These are phyloP conservation scores for Pythium grandisporangium DNA, from an alignment of 352 stramenopile genomes.

Conservation along the genomic window DNA sequence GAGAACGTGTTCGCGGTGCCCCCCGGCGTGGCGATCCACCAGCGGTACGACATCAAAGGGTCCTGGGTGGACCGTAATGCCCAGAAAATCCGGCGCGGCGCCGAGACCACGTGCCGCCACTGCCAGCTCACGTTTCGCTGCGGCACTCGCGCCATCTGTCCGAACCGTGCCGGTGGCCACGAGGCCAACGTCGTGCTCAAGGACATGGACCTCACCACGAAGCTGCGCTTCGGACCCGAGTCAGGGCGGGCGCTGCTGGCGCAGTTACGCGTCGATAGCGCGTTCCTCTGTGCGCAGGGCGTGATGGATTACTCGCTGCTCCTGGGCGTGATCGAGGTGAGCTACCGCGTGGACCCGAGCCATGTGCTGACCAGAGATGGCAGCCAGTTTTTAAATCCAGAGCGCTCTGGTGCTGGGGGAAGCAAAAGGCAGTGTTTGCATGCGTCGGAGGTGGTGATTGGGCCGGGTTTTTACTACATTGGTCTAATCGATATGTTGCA, in stretches of 20 bases:
- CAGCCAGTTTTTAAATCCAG: constrained; percentile 32
- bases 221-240: constrained; percentile 44
- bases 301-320: constrained; percentile 86
- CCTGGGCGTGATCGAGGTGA: constrained; percentile 67
- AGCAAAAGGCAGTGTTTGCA: constrained; percentile 49
- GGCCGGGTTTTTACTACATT: constrained; percentile 81
- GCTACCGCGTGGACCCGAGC: constrained; percentile 63
- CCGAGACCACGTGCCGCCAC: constrained; percentile 56
- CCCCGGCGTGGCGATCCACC: constrained; percentile 63
- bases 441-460: constrained; percentile 69
- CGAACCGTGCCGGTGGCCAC: constrained; percentile 48
- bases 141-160: constrained; percentile 42
- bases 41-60: constrained; percentile 86
- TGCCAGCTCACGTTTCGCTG: constrained; percentile 65
- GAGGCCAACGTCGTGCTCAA: constrained; percentile 72
- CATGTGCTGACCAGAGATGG: constrained; percentile 56
- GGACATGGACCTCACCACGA: constrained; percentile 75
- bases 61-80: constrained; percentile 77
- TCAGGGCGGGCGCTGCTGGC: constrained; percentile 31
- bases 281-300: constrained; percentile 54
- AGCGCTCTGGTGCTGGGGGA: not conserved
- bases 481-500: constrained; percentile 85
- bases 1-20: constrained; percentile 84
- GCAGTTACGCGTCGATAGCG: constrained; percentile 59
- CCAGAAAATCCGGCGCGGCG: constrained; percentile 38